Evolutionary conservation across 1,284 basidiomycete species (phyloP).

Genomic region (Sporisorium exsertum): DNA sequence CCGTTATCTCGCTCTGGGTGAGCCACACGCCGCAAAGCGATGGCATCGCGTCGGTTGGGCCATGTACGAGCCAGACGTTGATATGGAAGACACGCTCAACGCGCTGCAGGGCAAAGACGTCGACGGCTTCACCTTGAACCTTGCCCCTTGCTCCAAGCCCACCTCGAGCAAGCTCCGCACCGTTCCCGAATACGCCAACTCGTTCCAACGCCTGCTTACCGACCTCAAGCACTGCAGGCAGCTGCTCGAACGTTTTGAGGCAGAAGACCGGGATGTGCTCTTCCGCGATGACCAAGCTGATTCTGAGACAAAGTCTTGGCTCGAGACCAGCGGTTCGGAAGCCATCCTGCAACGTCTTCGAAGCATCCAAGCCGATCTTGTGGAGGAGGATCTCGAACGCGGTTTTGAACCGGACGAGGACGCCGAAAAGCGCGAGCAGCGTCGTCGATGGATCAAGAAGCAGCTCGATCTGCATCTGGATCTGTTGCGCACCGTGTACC

Average conservation of each 20-base stretch:
- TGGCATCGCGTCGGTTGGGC: slow-evolving; percentile 64
- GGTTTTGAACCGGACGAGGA: slow-evolving; percentile 38
- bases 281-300: slow-evolving; percentile 31
- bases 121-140: slow-evolving; percentile 54
- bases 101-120: slow-evolving; percentile 53
- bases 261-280: slow-evolving; percentile 53
- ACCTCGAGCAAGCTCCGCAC: slow-evolving; percentile 56
- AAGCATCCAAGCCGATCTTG: slow-evolving; percentile 25
- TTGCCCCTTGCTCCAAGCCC: slow-evolving; percentile 56
- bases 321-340: slow-evolving; percentile 38
- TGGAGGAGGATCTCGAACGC: slow-evolving; percentile 36
- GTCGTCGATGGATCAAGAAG: slow-evolving; percentile 50
- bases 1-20: slow-evolving; percentile 61
- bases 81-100: slow-evolving; percentile 51
- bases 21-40: slow-evolving; percentile 58
- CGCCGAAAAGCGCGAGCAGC: slow-evolving; percentile 34
- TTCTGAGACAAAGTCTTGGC: slow-evolving; percentile 32
- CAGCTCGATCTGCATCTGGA: slow-evolving; percentile 64
- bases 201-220: slow-evolving; percentile 49
- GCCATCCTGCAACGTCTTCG: slow-evolving; percentile 40
- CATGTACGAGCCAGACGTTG: slow-evolving; percentile 55
- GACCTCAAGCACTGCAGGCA: slow-evolving; percentile 58
- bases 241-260: slow-evolving; percentile 49
- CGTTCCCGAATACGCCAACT: slow-evolving; percentile 57
- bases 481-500: slow-evolving; percentile 60